These are phyloP conservation scores for Dictyostelium discoideum DNA, from an alignment of 78 protist species.

Conservation along the genomic window dicty_2.7 NC_007089.4:5092001-5092500, in stretches of 20 bases:
- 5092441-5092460: slow-evolving; percentile 76
- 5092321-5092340: slow-evolving; percentile 90
- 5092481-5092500: slow-evolving; percentile 60
- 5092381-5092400: slow-evolving; percentile 91
- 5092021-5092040: slow-evolving; percentile 26
- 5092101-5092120: neutral
- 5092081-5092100: slow-evolving; percentile 29
- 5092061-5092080: neutral
- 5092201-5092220: slow-evolving; percentile 61
- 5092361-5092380: slow-evolving; percentile 86
- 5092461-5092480: slow-evolving; percentile 95
- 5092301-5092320: slow-evolving; percentile 98
- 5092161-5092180: slow-evolving; percentile 26
- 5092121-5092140: neutral
- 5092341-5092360: slow-evolving; percentile 82
- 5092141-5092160: neutral
- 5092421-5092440: slow-evolving; percentile 66
- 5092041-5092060: slow-evolving; percentile 25
- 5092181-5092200: neutral
- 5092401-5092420: slow-evolving; percentile 95
- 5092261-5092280: slow-evolving; percentile 97
- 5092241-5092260: slow-evolving; percentile 72
- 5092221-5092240: slow-evolving; percentile 95
- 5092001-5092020: slow-evolving; percentile 40
- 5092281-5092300: slow-evolving; percentile 91